phyloP scores from a whole-genome alignment of 208 protist genomes.

The Acanthamoeba royreba region DNA sequence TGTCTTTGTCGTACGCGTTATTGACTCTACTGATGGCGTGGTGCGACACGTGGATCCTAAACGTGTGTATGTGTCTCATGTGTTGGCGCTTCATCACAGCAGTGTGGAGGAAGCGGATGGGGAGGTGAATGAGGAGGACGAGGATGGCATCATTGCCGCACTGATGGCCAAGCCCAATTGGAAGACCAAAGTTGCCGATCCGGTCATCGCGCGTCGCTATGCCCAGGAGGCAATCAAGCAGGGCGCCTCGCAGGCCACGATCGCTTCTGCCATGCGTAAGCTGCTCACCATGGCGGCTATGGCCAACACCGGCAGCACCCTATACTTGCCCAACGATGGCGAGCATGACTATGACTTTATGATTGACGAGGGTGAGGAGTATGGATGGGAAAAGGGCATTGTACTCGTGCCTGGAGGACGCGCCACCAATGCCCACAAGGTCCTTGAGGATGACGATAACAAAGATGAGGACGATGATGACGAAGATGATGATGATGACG shows the following conservation, averaged over 20 bases:
- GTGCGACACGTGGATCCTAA: too few species aligned
- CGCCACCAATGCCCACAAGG: background rate
- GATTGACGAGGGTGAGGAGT: background rate
- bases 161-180: too few species aligned
- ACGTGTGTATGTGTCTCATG: too few species aligned
- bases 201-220: background rate
- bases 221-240: background rate
- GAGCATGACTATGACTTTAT: background rate
- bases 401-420: background rate
- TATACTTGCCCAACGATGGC: background rate
- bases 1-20: too few species aligned
- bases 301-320: background rate
- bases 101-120: too few species aligned
- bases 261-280: background rate
- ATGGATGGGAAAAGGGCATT: background rate
- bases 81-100: too few species aligned
- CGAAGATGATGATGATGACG: background rate
- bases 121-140: too few species aligned
- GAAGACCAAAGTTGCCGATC: too few species aligned
- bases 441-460: background rate
- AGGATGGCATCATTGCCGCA: too few species aligned
- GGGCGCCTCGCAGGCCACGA: background rate
- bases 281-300: background rate
- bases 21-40: too few species aligned
- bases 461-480: background rate